Percentiles rank a stretch among this genome's conserved stretches.
These are phyloP conservation scores for Clitoria ternatea DNA, from an alignment of 306 rosid genomes.

Conservation along the genomic window DNA sequence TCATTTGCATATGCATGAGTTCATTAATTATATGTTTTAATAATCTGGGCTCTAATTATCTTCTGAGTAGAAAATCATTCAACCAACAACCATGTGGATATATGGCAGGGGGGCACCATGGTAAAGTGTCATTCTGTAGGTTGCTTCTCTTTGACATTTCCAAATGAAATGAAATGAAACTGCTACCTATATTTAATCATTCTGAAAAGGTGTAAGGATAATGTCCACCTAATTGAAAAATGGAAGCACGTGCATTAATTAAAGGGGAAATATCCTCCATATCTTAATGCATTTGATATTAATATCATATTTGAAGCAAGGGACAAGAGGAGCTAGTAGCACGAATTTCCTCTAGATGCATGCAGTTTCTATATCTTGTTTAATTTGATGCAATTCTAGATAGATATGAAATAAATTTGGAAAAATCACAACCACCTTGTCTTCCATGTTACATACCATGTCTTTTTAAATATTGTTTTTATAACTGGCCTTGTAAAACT, in stretches of 20 bases:
- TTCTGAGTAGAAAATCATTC: conserved; percentile 15
- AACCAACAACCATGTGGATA: conserved; percentile 26
- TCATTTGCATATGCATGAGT: conserved; percentile 29
- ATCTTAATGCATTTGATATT: conserved; percentile 5
- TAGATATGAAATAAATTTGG: neutral
- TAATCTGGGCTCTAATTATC: conserved; percentile 4
- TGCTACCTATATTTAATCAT: neutral
- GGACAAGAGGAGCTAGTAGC: neutral
- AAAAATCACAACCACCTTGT: neutral
- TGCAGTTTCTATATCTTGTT: neutral
- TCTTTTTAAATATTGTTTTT: too few species aligned
- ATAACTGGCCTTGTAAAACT: too few species aligned
- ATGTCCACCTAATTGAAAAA: conserved; percentile 17
- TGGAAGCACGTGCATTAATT: conserved; percentile 8
- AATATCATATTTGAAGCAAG: neutral
- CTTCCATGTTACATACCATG: neutral
- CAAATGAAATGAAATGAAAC: conserved; percentile 1
- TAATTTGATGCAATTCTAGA: neutral
- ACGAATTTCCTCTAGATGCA: neutral
- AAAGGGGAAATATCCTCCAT: neutral
- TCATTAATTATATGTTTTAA: conserved; percentile 21
- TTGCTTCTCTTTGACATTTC: conserved; percentile 18
- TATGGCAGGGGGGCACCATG: neutral
- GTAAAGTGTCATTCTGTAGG: neutral
- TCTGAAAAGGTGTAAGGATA: conserved; percentile 12